A percentile compares a stretch with the other conserved stretches of the same genome.
These are phyloP conservation scores for Pyrenula massariospora DNA, from an alignment of 495 filamentous ascomycete species.

Conservation along the genomic window DNA sequence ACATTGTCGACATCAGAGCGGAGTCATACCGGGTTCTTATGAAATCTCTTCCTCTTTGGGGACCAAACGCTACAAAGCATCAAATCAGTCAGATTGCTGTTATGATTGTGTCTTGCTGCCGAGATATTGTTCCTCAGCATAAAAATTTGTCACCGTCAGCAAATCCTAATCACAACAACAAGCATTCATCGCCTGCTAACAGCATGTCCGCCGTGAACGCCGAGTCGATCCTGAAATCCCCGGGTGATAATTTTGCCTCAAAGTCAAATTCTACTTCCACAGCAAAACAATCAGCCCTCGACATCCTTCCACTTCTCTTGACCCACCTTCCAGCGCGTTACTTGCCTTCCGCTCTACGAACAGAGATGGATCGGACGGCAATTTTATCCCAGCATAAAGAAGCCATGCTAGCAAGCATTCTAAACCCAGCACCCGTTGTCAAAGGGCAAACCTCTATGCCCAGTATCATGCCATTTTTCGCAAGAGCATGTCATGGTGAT, in stretches of 20 bases:
- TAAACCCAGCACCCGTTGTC: slow-evolving; percentile 56
- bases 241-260: slow-evolving; percentile 12
- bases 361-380: slow-evolving; percentile 65
- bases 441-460: slow-evolving; percentile 43
- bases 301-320: slow-evolving; percentile 51
- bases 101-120: slow-evolving; percentile 50
- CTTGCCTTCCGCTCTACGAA: slow-evolving; percentile 50
- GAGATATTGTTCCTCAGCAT: slow-evolving; percentile 43
- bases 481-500: slow-evolving; percentile 42
- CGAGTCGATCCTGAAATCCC: slow-evolving; percentile 39
- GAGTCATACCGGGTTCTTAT: slow-evolving; percentile 45
- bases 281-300: slow-evolving; percentile 34
- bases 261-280: slow-evolving; percentile 2
- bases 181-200: slow-evolving; percentile 18
- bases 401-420: slow-evolving; percentile 65
- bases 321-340: slow-evolving; percentile 46
- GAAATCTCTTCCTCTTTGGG: slow-evolving; percentile 45
- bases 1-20: slow-evolving; percentile 42
- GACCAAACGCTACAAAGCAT: slow-evolving; percentile 50
- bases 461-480: slow-evolving; percentile 69
- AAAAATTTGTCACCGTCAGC: slow-evolving; percentile 20
- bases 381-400: slow-evolving; percentile 53
- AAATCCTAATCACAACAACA: slow-evolving; percentile 19
- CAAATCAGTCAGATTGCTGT: slow-evolving; percentile 42
- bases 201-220: slow-evolving; percentile 34